Evolutionary conservation across 306 rosid genomes (phyloP), one percentile per base, ranked within the genome.

Genomic region (Fagus crenata): DNA sequence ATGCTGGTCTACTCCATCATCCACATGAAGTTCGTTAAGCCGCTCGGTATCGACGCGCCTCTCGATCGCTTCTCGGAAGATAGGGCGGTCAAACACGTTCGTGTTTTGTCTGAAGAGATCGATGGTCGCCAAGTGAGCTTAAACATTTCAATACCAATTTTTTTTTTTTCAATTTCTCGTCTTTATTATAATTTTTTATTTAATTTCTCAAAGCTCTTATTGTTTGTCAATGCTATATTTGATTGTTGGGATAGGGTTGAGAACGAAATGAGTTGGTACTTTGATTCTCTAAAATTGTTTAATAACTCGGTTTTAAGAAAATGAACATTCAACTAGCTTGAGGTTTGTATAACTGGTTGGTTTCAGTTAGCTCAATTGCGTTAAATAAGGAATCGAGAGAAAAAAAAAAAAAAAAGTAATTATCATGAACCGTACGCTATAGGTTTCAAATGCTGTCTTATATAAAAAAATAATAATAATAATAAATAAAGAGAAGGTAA

Each of bases 41-140:
- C 97, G 7, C 96, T 92, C 35, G 86, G 51, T 40, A 43, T 60
- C 70, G 87, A 92, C 53, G 99, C 97, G 22, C 99, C 99, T 35
- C 88, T 84, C 43, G 83, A 91, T 85, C 93, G 83, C 13, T 95
- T 96, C 83, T 96, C 99, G 1, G 99, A 92, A 83, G 98, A 83
- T 35, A 86, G 99, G 83, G 90, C 99, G 35, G 58, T 92, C 42
- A 76, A 91, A 42, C 99, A 96, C 22, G 85, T 96, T 13, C 92
- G 97, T 9, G 37, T 88, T 8, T 77, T 96, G 87, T 76, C 99
- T 54, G 75, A 96, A 49, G 96, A 92, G 81, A 96, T 96, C 89
- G 88, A 82, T n/a, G 96, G 97, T 65, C 98, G 98, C 78, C 99
- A 96, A 76, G 97, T 93, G 72, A 86, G 92, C 72, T 32, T 2